Percentiles rank a stretch among this genome's conserved stretches.
Conservation (phyloP, 495 filamentous ascomycete genomes). For the Penicillium diatomitis region DNA sequence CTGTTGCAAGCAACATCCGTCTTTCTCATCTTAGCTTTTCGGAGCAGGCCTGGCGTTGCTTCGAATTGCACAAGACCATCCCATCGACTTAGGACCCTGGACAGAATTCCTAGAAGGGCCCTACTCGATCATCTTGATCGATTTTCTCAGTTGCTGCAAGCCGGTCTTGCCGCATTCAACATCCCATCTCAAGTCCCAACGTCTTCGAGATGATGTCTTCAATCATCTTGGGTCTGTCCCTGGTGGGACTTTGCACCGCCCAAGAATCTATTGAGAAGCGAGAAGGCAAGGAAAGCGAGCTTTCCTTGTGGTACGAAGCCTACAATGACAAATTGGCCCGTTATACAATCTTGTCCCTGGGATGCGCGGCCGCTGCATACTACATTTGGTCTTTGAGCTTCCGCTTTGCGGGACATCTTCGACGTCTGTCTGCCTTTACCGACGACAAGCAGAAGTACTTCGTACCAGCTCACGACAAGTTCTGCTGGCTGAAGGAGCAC, state of each 20-base stretch:
- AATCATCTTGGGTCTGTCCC: conserved; percentile 12
- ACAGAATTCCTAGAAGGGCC: not conserved
- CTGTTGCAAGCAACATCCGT: not conserved
- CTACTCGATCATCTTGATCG: conserved; percentile 2
- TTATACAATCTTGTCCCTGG: conserved; percentile 39
- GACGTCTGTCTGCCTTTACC: conserved; percentile 64
- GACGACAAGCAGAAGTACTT: conserved; percentile 64
- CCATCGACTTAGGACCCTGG: not conserved
- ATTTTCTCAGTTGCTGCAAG: conserved; percentile 8
- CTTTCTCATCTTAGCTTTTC: not conserved
- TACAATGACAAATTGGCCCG: conserved; percentile 32
- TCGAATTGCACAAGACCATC: not conserved
- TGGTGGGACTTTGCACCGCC: conserved; percentile 22
- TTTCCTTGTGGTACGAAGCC: conserved; percentile 21
- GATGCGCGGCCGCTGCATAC: conserved; percentile 38
- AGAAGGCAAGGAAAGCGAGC: conserved; percentile 6
- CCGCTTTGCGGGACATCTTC: conserved; percentile 50
- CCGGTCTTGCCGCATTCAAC: conserved; percentile 13
- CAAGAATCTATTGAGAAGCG: conserved; percentile 25
- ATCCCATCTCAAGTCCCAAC: not conserved
- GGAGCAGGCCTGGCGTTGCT: conserved; percentile 13
- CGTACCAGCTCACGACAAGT: conserved; percentile 28
- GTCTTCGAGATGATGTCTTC: not conserved
- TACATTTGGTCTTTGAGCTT: conserved; percentile 44
- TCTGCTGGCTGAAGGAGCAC: conserved; percentile 66